A percentile compares a stretch with the other conserved stretches of the same genome.
phyloP scores from a whole-genome alignment of 2,329 filamentous ascomycete species.

The Neonectria faginata region DNA sequence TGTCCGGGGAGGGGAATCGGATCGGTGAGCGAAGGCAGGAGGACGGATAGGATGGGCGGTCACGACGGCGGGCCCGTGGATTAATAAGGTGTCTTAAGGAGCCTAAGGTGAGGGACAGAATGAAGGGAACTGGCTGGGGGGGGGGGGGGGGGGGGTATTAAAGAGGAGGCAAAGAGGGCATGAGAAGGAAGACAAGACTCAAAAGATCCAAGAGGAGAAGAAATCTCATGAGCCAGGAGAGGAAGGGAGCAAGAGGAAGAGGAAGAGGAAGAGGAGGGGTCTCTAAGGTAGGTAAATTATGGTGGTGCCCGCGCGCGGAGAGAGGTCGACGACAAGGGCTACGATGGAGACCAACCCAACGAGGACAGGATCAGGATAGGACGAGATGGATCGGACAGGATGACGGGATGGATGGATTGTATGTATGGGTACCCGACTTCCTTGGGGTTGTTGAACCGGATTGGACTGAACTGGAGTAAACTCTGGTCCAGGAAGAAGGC shows the following conservation, averaged over 20 bases:
- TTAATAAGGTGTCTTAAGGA: constrained; percentile 8
- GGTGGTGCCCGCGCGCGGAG: constrained; percentile 29
- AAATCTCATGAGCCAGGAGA: constrained; percentile 19
- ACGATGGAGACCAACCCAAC: constrained; percentile 37
- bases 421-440: constrained; percentile 33
- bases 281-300: constrained; percentile 18
- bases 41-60: background rate
- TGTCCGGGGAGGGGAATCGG: constrained; percentile 9
- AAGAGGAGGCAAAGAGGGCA: constrained; percentile 16
- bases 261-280: constrained; percentile 34
- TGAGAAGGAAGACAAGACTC: constrained; percentile 12
- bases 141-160: background rate
- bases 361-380: constrained; percentile 31
- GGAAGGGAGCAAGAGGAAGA: constrained; percentile 23
- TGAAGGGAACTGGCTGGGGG: constrained; percentile 10
- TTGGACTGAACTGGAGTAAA: background rate
- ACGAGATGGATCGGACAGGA: constrained; percentile 21
- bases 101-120: background rate
- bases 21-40: constrained; percentile 19
- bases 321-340: constrained; percentile 35
- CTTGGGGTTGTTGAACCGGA: background rate
- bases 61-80: background rate
- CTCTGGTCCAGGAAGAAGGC: background rate
- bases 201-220: constrained; percentile 19
- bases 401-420: constrained; percentile 1